phyloP scores from a whole-genome alignment of 2,329 filamentous ascomycete genomes.

The Aquanectria penicillioides region DNA sequence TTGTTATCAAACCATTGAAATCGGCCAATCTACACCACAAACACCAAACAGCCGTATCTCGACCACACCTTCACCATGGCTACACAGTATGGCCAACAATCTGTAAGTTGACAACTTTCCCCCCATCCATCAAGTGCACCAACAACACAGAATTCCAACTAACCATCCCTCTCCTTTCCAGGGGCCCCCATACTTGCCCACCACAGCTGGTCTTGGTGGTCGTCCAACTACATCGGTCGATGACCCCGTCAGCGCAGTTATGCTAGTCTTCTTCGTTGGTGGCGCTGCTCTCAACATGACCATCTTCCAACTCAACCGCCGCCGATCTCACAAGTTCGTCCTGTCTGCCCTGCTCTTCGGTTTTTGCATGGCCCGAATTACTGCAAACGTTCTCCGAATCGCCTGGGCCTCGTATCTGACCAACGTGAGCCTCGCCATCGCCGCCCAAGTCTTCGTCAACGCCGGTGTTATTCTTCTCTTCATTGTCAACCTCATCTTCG shows the following conservation, averaged over 20 bases:
- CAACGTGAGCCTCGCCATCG: conserved; percentile 59
- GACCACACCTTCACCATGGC: conserved; percentile 22
- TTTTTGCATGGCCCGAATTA: conserved; percentile 65
- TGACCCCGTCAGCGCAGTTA: conserved; percentile 70
- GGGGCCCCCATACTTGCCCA: conserved; percentile 52
- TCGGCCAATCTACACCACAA: neutral
- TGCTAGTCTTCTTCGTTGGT: conserved; percentile 66
- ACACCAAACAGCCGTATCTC: neutral
- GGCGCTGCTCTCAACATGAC: conserved; percentile 67
- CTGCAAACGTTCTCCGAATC: conserved; percentile 62
- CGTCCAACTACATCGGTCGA: conserved; percentile 67
- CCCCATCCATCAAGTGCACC: neutral
- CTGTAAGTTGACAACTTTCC: conserved; percentile 25
- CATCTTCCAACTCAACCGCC: conserved; percentile 62
- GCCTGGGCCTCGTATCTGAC: conserved; percentile 59
- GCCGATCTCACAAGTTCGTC: conserved; percentile 66
- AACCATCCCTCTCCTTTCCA: conserved; percentile 20
- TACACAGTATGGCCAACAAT: conserved; percentile 23
- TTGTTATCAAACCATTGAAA: neutral
- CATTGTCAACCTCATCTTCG: conserved; percentile 80
- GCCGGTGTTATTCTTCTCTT: conserved; percentile 81
- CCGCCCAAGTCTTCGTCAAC: conserved; percentile 75
- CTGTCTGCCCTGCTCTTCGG: conserved; percentile 67
- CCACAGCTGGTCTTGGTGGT: conserved; percentile 64
- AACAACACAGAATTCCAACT: neutral